Conservation (phyloP, 1,284 basidiomycete genomes). For the Ustilago lituana region DNA sequence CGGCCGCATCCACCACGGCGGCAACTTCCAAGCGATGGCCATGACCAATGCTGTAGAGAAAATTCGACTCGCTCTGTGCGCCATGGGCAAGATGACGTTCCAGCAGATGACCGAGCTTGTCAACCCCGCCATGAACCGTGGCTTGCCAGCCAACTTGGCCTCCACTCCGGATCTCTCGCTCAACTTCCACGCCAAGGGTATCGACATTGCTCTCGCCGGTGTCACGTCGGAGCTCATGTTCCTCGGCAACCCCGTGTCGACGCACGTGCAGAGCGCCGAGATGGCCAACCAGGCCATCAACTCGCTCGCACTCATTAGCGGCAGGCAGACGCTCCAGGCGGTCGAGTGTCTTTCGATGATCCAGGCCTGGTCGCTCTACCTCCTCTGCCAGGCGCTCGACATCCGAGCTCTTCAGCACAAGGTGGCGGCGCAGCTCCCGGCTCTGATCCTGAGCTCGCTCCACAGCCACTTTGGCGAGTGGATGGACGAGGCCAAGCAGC, state of each 20-base stretch:
- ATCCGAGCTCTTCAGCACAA: constrained; percentile 57
- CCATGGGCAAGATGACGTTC: constrained; percentile 84
- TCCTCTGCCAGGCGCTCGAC: constrained; percentile 61
- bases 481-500: constrained; percentile 52
- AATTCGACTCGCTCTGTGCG: constrained; percentile 80
- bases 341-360: constrained; percentile 57
- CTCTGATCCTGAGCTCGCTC: constrained; percentile 36
- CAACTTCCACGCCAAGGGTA: constrained; percentile 84
- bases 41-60: constrained; percentile 89
- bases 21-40: constrained; percentile 71
- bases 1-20: constrained; percentile 50
- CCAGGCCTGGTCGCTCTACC: constrained; percentile 59
- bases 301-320: constrained; percentile 55
- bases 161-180: constrained; percentile 54
- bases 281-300: constrained; percentile 61
- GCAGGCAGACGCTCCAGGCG: constrained; percentile 51
- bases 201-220: constrained; percentile 76
- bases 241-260: constrained; percentile 83
- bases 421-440: constrained; percentile 42
- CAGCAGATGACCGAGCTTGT: constrained; percentile 82
- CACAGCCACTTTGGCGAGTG: constrained; percentile 53
- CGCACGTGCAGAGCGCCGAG: constrained; percentile 75
- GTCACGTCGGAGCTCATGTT: constrained; percentile 76
- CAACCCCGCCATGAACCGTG: constrained; percentile 67
- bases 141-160: constrained; percentile 53